These are phyloP conservation scores for Metschnikowia corniflorae DNA, from an alignment of 805 yeast genomes.

Conservation along the genomic window DNA sequence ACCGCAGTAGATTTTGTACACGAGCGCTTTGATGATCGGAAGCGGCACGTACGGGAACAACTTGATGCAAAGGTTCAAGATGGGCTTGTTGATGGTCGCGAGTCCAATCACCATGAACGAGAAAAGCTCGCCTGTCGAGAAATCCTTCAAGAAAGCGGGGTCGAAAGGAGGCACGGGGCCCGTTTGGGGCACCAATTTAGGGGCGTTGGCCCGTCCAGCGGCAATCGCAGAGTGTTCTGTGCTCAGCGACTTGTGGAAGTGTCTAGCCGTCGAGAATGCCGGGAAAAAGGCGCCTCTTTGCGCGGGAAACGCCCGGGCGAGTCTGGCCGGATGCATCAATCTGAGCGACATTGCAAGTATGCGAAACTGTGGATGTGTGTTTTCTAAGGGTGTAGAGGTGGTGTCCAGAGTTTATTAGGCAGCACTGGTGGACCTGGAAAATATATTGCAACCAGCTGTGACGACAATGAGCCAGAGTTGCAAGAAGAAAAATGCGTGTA, in stretches of 20 bases:
- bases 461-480: too few relatives aligned
- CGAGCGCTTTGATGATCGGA: constrained; percentile 62
- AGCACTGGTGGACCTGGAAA: too few relatives aligned
- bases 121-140: constrained; percentile 53
- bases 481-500: too few relatives aligned
- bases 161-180: constrained; percentile 12
- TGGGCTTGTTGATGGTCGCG: constrained; percentile 62
- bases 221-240: constrained; percentile 10
- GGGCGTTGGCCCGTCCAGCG: constrained; percentile 8
- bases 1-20: constrained; percentile 85
- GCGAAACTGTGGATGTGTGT: too few relatives aligned
- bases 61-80: constrained; percentile 58
- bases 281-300: constrained; percentile 1
- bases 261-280: constrained; percentile 3
- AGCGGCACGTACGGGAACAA: constrained; percentile 75
- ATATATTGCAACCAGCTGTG: too few relatives aligned
- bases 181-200: constrained; percentile 10
- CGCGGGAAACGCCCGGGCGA: constrained; percentile 1
- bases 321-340: constrained; percentile 2
- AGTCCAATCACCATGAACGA: constrained; percentile 67
- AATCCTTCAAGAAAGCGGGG: constrained; percentile 34
- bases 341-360: constrained; percentile 9
- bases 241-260: constrained; percentile 14
- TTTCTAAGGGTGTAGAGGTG: too few relatives aligned
- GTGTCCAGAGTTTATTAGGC: too few relatives aligned